Evolutionary conservation across 352 stramenopile species (phyloP).

Genomic region (Blastocystis sp.): DNA sequence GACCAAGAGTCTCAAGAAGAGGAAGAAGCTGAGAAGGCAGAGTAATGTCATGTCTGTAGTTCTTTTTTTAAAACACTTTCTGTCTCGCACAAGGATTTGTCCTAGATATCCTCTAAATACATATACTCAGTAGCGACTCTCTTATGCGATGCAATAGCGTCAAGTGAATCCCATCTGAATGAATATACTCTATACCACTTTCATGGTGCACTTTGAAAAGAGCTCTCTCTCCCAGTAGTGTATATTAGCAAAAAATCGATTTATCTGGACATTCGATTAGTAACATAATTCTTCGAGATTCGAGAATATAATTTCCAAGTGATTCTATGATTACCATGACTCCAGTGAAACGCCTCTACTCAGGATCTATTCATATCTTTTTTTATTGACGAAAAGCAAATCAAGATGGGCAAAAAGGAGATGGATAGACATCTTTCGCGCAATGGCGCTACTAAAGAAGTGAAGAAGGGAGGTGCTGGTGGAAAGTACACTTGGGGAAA

Average conservation of each 20-base stretch:
- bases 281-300: not conserved
- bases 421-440: slow-evolving; percentile 61
- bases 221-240: too few relatives aligned
- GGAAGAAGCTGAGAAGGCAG: not conserved
- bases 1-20: not conserved
- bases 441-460: slow-evolving; percentile 62
- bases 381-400: not conserved
- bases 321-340: not conserved
- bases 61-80: not conserved
- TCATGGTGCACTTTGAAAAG: too few relatives aligned
- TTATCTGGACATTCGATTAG: too few relatives aligned
- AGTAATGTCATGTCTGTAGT: not conserved
- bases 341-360: not conserved
- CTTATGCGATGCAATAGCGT: too few relatives aligned
- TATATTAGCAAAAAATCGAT: too few relatives aligned
- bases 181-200: too few relatives aligned
- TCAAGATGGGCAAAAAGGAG: slow-evolving; percentile 59
- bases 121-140: too few relatives aligned
- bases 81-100: not conserved
- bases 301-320: not conserved
- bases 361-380: slow-evolving; percentile 11
- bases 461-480: slow-evolving; percentile 61
- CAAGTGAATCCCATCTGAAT: too few relatives aligned
- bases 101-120: too few relatives aligned
- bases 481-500: slow-evolving; percentile 65